Evolutionary conservation across 805 yeast species (phyloP).

Genomic region (Zygotorulaspora sp.): DNA sequence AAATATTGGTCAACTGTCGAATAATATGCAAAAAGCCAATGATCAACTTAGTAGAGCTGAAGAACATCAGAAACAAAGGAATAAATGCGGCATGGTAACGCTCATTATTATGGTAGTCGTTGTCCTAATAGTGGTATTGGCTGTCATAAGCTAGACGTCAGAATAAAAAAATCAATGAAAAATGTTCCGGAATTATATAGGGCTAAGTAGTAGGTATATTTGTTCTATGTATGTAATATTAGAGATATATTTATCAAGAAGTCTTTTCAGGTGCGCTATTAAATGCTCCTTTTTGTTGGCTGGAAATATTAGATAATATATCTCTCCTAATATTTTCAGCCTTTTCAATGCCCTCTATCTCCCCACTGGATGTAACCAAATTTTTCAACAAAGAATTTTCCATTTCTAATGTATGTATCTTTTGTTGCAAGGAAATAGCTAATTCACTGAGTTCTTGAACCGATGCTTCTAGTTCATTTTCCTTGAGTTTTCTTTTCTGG

Average conservation of each 20-base stretch:
- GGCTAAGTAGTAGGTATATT: too few relatives aligned
- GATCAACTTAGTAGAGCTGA: conserved; percentile 71
- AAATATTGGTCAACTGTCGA: conserved; percentile 59
- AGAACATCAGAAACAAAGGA: conserved; percentile 61
- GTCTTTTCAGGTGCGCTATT: too few relatives aligned
- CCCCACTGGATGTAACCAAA: conserved; percentile 76
- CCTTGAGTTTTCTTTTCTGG: conserved; percentile 78
- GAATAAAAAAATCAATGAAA: too few relatives aligned
- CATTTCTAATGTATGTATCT: conserved; percentile 83
- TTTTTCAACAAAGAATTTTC: conserved; percentile 83
- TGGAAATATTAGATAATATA: conserved; percentile 1
- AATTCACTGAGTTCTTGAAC: conserved; percentile 68
- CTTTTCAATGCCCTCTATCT: conserved; percentile 47
- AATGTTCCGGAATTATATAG: too few relatives aligned
- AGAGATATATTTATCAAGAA: too few relatives aligned
- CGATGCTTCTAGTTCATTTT: conserved; percentile 81
- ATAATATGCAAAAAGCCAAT: conserved; percentile 64
- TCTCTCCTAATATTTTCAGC: conserved; percentile 46
- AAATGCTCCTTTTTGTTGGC: neutral
- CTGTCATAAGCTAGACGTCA: conserved; percentile 36
- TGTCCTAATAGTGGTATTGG: conserved; percentile 54
- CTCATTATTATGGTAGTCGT: conserved; percentile 56
- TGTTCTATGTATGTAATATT: too few relatives aligned
- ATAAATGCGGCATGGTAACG: conserved; percentile 70
- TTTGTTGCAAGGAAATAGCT: conserved; percentile 61